phyloP scores from a whole-genome alignment of 208 protist genomes.

The Strigomonas culicis region DNA sequence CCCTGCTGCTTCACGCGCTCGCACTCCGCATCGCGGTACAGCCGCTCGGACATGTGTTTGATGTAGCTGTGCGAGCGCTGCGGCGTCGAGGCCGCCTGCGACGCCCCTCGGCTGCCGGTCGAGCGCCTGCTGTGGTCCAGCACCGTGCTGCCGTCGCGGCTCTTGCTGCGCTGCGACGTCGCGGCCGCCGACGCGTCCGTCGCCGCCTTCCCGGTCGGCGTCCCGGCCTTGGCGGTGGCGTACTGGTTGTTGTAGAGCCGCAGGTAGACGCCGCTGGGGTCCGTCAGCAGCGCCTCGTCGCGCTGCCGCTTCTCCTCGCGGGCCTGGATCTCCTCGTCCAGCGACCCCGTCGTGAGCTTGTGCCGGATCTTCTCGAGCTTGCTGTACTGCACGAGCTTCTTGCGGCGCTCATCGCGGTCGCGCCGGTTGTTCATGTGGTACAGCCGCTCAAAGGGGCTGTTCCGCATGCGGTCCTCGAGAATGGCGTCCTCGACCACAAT shows the following conservation, averaged over 20 bases:
- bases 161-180: background rate
- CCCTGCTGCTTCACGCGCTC: constrained; percentile 18
- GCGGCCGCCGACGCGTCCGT: background rate
- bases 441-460: constrained; percentile 58
- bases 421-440: constrained; percentile 85
- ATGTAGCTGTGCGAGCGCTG: constrained; percentile 4
- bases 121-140: background rate
- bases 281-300: constrained; percentile 33
- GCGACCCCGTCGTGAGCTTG: constrained; percentile 38
- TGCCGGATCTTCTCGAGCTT: constrained; percentile 47
- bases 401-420: constrained; percentile 57
- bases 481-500: constrained; percentile 28
- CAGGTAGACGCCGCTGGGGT: constrained; percentile 47
- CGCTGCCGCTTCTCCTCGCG: constrained; percentile 27
- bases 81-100: too few species aligned
- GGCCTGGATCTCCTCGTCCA: constrained; percentile 34
- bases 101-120: background rate
- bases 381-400: constrained; percentile 42
- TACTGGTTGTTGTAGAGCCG: constrained; percentile 51
- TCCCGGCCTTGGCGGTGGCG: constrained; percentile 6
- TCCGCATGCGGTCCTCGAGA: constrained; percentile 36
- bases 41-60: constrained; percentile 23
- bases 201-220: constrained; percentile 1
- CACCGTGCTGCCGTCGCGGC: background rate
- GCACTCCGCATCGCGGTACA: constrained; percentile 40